A percentile compares a stretch with the other conserved stretches of the same genome.
These are phyloP conservation scores for Sarocladiaceae sp. DNA, from an alignment of 2,329 filamentous ascomycete species.

Conservation along the genomic window DNA sequence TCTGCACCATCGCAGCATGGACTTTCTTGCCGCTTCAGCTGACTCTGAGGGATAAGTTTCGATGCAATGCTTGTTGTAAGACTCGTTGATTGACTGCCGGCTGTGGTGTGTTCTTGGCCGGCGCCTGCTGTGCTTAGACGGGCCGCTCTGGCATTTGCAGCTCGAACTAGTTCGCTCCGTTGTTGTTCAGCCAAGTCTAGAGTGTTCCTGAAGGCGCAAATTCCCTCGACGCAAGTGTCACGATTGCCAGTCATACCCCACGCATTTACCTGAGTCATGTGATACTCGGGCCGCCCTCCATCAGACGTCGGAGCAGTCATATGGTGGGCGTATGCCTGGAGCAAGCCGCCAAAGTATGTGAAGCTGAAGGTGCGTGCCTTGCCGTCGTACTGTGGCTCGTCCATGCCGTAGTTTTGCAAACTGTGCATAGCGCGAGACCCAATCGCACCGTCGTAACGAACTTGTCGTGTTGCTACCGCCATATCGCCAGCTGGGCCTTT, in stretches of 20 bases:
- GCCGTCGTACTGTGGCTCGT: neutral
- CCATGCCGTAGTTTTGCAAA: neutral
- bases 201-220: conserved; percentile 32
- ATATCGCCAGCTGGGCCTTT: conserved; percentile 29
- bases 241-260: conserved; percentile 22
- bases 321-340: conserved; percentile 33
- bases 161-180: conserved; percentile 29
- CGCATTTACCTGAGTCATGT: conserved; percentile 30
- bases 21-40: too few species aligned
- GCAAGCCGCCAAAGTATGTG: conserved; percentile 19
- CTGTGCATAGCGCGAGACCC: conserved; percentile 3
- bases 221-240: conserved; percentile 27
- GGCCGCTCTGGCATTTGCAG: conserved; percentile 22
- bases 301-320: conserved; percentile 22
- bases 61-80: too few species aligned
- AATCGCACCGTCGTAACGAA: conserved; percentile 1
- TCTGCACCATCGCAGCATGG: too few species aligned
- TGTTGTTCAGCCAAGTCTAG: conserved; percentile 32
- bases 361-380: neutral
- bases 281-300: conserved; percentile 30
- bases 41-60: too few species aligned
- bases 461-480: conserved; percentile 26
- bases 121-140: too few species aligned
- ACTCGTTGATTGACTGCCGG: too few species aligned
- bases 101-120: too few species aligned